A percentile compares a stretch with the other conserved stretches of the same genome.
phyloP scores from a whole-genome alignment of 768 basidiomycete genomes.

The Pilatotrama ljubarskyi region DNA sequence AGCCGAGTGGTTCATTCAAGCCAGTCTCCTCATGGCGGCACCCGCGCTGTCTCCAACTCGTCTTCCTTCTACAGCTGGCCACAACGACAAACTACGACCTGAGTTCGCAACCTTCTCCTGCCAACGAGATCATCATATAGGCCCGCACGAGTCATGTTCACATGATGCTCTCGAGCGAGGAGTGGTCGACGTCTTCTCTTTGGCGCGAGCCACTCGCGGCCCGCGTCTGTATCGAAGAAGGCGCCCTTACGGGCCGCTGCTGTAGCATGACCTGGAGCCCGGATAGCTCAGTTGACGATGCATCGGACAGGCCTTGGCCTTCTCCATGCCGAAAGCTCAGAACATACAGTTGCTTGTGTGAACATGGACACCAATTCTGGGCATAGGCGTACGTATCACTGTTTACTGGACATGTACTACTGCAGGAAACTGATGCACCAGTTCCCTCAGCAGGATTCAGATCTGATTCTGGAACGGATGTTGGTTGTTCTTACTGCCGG shows the following conservation, averaged over 20 bases:
- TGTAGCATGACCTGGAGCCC: not conserved
- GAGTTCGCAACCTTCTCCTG: not conserved
- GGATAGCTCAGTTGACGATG: not conserved
- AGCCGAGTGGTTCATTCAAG: slow-evolving; percentile 9
- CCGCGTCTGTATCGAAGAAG: not conserved
- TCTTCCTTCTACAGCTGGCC: not conserved
- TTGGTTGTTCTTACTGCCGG: not conserved
- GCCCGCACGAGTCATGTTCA: not conserved
- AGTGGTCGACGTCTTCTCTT: not conserved
- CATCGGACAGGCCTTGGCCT: not conserved
- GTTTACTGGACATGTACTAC: not conserved
- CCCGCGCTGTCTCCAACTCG: not conserved
- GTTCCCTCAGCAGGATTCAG: not conserved
- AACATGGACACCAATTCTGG: not conserved
- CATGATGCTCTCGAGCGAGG: not conserved
- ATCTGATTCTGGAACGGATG: not conserved
- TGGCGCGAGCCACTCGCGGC: not conserved
- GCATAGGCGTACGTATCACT: not conserved
- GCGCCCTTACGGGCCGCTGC: not conserved
- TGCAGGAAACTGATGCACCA: not conserved
- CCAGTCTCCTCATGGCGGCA: not conserved
- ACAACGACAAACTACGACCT: too few species aligned
- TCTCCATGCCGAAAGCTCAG: not conserved
- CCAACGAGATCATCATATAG: too few species aligned
- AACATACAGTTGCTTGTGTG: not conserved